Evolutionary conservation across 306 rosid genomes (phyloP), one percentile per base, ranked within the genome.

Genomic region (Medicago arabica): DNA sequence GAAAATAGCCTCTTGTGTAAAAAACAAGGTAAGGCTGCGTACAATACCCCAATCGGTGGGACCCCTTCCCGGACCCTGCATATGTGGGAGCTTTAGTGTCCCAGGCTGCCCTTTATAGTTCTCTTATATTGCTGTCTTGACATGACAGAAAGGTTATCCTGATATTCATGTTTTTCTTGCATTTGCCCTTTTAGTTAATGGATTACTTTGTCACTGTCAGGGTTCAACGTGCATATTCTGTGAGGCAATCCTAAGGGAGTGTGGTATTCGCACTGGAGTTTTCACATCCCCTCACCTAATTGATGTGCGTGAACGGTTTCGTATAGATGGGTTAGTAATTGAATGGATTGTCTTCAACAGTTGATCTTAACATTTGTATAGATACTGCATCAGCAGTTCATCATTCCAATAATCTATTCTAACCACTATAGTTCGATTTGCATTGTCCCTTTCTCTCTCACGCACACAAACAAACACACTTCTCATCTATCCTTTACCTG

Each of bases 191-290:
- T 79, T 41, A 10, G 70, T 69, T 69, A n/a, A 75, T 50, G 77
- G 44, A 50, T 50, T 76, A 81, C 66, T 9, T 46, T 46, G 51
- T 13, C 7, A 11, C 7, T 75, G 58, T 75, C 78, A 87, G 94
- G 94, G 91, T 38, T 90, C 96, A 64, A 90, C 92, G 18, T 88
- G 96, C 82, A 74, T 88, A 47, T 85, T 90, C 76, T 86, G 87
- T 71, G 91, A 88, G 78, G 90, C 90, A 80, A 88, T 91, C 77
- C 67, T 91, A 82, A 80, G 88, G 57, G 93, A 91, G 74, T 88
- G 90, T 69, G 96, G 93, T 61, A 69, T 90, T 71, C 93, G 76
- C 66, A 88, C 96, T 6, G 96, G 93, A 76, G 87, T 90, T 69
- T 88, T 90, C 87, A 90, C 85, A 47, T 90, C 94, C 41, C 91